These are phyloP conservation scores for Helianthus tuberosus DNA, from an alignment of 129 eudicot genomes.

Conservation along the genomic window DNA sequence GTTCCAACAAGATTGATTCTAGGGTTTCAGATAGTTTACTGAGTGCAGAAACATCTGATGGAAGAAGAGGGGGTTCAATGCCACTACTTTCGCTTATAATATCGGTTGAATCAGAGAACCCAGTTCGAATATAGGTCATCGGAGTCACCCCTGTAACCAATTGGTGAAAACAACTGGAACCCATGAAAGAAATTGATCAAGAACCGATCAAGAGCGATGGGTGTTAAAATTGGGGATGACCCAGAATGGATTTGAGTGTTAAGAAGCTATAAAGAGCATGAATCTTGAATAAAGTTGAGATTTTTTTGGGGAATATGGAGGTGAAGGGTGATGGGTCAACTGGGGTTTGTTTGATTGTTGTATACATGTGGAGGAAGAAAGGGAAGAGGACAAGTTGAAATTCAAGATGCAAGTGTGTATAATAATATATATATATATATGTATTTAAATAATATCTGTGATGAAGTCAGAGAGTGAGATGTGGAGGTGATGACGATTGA, in stretches of 20 bases:
- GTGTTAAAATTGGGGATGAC: conserved; percentile 16
- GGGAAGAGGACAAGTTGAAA: background rate
- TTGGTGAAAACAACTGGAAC: conserved; percentile 11
- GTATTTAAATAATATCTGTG: background rate
- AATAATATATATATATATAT: background rate
- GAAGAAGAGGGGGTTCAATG: conserved; percentile 22
- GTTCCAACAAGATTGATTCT: conserved; percentile 42
- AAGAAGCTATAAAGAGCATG: conserved; percentile 3
- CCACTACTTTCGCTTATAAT: conserved; percentile 64
- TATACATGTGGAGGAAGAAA: background rate
- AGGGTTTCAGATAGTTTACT: conserved; percentile 50
- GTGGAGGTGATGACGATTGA: conserved; percentile 28
- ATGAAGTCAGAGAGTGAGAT: conserved; percentile 41
- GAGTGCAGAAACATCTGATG: conserved; percentile 38
- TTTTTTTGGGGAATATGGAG: background rate
- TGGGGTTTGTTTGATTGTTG: conserved; percentile 23
- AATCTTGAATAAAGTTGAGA: background rate
- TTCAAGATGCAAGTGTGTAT: conserved; percentile 9
- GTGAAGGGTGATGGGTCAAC: conserved; percentile 25
- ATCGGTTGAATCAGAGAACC: conserved; percentile 68
- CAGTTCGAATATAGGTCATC: conserved; percentile 41
- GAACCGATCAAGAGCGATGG: background rate
- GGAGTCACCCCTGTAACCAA: background rate
- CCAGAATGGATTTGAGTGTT: background rate
- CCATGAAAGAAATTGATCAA: background rate